Conservation (phyloP, 2,329 filamentous ascomycete genomes). For the Penicillium sp. region DNA sequence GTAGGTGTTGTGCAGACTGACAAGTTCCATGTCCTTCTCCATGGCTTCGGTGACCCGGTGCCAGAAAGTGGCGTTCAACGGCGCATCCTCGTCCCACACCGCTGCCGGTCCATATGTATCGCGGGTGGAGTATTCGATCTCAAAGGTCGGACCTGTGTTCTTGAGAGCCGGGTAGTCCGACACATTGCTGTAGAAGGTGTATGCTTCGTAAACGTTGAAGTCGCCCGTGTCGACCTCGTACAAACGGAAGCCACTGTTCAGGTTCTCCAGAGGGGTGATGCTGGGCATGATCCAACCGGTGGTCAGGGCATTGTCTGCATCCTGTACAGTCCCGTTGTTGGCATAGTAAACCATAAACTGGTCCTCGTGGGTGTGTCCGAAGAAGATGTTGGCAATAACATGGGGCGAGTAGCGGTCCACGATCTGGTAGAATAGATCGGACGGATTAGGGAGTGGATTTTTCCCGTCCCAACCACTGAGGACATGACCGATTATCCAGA, state of each 20-base stretch:
- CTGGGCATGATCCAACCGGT: constrained; percentile 53
- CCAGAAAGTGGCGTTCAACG: constrained; percentile 60
- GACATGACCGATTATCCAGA: constrained; percentile 56
- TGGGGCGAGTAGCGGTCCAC: constrained; percentile 55
- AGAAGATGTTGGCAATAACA: constrained; percentile 55
- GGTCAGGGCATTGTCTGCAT: constrained; percentile 44
- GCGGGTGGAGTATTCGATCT: constrained; percentile 53
- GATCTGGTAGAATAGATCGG: constrained; percentile 55
- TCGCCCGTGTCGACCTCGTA: constrained; percentile 55
- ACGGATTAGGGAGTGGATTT: constrained; percentile 54
- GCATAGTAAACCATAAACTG: constrained; percentile 55
- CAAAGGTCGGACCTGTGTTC: constrained; percentile 46
- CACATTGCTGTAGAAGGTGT: constrained; percentile 55
- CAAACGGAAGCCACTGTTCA: constrained; percentile 54
- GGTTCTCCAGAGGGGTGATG: constrained; percentile 54
- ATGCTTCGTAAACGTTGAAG: constrained; percentile 55
- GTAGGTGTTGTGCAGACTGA: constrained; percentile 50
- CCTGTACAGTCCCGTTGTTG: constrained; percentile 49
- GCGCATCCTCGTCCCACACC: constrained; percentile 48
- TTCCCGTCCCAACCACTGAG: constrained; percentile 56
- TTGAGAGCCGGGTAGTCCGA: constrained; percentile 41
- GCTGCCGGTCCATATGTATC: constrained; percentile 48
- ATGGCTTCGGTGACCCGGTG: constrained; percentile 57
- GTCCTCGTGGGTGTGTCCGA: constrained; percentile 56
- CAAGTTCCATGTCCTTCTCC: constrained; percentile 51